Conservation (phyloP, 2,329 filamentous ascomycete genomes). For the Scolecobasidium constrictum region DNA sequence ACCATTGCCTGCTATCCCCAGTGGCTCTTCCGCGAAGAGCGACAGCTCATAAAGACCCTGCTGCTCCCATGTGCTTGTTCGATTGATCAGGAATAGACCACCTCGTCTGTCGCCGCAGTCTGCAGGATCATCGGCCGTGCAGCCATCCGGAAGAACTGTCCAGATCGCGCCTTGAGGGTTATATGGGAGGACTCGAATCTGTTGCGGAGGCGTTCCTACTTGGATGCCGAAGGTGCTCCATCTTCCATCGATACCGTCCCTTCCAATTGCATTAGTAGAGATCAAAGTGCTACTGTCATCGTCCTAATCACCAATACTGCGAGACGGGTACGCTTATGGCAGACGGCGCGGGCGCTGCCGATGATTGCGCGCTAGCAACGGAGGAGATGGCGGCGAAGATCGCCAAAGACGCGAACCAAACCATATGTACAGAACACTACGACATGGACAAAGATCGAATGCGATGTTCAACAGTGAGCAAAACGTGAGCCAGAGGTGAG, state of each 20-base stretch:
- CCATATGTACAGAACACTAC: background rate
- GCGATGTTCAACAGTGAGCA: background rate
- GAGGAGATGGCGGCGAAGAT: background rate
- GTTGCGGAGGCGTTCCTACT: conserved; percentile 9
- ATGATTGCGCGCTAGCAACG: no score
- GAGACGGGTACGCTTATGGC: conserved; percentile 11
- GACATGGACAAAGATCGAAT: background rate
- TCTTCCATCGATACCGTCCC: conserved; percentile 11
- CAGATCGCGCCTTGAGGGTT: conserved; percentile 3
- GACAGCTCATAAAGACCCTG: conserved; percentile 12
- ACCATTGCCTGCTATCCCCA: conserved; percentile 12
- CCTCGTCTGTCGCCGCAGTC: conserved; percentile 14
- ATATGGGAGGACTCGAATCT: conserved; percentile 10
- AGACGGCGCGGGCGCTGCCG: background rate
- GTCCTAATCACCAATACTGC: conserved; percentile 12
- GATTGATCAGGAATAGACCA: conserved; percentile 12
- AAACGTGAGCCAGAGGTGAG: no score
- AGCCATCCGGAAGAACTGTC: conserved; percentile 11
- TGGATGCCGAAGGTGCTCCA: conserved; percentile 10
- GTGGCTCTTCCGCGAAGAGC: conserved; percentile 12
- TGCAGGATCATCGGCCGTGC: conserved; percentile 11
- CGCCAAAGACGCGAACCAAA: background rate
- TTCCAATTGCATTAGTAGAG: no score
- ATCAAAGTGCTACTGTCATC: no score
- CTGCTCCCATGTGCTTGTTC: conserved; percentile 14